Evolutionary conservation across 768 basidiomycete species (phyloP), one percentile per base, ranked within the genome.

Genomic region (Tulasnella sp.): DNA sequence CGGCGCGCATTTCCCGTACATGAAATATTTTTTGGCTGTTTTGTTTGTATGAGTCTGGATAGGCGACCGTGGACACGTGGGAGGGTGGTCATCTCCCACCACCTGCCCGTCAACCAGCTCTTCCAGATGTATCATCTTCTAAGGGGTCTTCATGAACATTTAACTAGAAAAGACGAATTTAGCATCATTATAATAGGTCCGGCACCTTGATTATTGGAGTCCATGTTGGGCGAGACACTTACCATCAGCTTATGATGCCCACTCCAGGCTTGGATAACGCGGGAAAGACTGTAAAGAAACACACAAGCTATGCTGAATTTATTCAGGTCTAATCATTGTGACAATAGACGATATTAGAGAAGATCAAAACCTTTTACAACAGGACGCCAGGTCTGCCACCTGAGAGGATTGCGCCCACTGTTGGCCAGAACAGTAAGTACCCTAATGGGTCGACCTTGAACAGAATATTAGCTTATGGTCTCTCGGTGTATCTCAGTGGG

Each of bases 351-450:
- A 85, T 96, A 79, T 86, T 98, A 61, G 96, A 98, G 86, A 93
- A 91, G 84, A 96, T 98, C 78, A 99, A 98, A 87, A 95, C 93
- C 0, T 85, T 94, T 0, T 98, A 96, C 83, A 97, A 91, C 83
- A 90, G 93, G 51, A 89, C 88, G 0, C 95, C 96, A 0, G 94
- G 94, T 0, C 88, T 98, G n/a, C 87, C 93, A 48, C 91, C 96
- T 0, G 92, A 95, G 81, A 98, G 95, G 85, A 98, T 99, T 81
- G 94, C 89, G 0, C 98, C 98, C 1, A 99, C 98, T 0, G 93
- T 99, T 3, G 98, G 98, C 0, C 97, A 99, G 85, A 99, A 99
- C 84, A 97, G 97, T 97, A 80, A 81, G 86, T 13, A 23, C 26
- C 23, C 35, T 26, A 32, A 29, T 37, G 23, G 6, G 18, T 18